These are phyloP conservation scores for Coprinellus aureogranulatus DNA, from an alignment of 768 basidiomycete species.

Conservation along the genomic window DNA sequence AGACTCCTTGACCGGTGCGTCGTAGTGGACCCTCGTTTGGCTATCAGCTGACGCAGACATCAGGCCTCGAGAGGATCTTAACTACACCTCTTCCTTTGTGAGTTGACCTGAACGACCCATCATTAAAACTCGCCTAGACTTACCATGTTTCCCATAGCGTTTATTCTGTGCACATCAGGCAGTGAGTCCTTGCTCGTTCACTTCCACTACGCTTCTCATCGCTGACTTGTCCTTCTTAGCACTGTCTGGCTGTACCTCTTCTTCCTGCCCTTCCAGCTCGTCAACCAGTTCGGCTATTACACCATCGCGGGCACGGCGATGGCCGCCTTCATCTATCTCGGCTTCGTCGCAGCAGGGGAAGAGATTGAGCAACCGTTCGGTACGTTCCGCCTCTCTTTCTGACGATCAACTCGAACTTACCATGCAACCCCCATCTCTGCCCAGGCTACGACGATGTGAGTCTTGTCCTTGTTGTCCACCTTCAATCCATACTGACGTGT, in stretches of 20 bases:
- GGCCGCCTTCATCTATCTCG: conserved; percentile 72
- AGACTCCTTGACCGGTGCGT: conserved; percentile 47
- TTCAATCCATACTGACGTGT: not conserved
- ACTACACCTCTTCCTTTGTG: conserved; percentile 68
- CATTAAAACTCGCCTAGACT: not conserved
- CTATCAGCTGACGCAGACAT: not conserved
- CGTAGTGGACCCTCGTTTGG: not conserved
- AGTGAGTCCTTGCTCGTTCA: too few relatives aligned
- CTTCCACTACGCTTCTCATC: too few relatives aligned
- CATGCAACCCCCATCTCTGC: not conserved
- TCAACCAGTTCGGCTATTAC: conserved; percentile 59
- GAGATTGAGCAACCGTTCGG: conserved; percentile 72
- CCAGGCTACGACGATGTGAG: conserved; percentile 60
- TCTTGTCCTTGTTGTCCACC: not conserved
- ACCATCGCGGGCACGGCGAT: conserved; percentile 65
- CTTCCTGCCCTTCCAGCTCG: conserved; percentile 75
- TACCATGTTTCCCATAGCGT: conserved; percentile 35
- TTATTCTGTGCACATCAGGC: conserved; percentile 61
- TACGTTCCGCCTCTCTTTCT: conserved; percentile 21
- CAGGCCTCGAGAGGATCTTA: conserved; percentile 57
- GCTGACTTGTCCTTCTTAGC: conserved; percentile 23
- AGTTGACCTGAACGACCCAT: conserved; percentile 23
- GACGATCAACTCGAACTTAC: not conserved
- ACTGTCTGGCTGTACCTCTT: conserved; percentile 75
- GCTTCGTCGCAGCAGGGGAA: conserved; percentile 69